phyloP scores from a whole-genome alignment of 768 basidiomycete genomes.

The Aureoboletus auriporus region DNA sequence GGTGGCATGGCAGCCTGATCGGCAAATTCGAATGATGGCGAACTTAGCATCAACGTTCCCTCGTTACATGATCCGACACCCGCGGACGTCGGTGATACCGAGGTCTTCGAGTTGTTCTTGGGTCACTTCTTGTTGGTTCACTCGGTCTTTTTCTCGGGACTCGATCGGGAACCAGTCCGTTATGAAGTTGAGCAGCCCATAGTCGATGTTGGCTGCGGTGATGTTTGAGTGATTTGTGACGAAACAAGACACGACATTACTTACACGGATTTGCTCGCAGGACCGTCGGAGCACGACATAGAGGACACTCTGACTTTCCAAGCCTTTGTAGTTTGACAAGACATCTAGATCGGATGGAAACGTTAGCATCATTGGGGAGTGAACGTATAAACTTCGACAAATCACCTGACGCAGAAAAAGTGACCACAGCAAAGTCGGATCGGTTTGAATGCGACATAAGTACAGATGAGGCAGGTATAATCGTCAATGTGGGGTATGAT shows the following conservation, averaged over 20 bases:
- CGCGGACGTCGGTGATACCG: slow-evolving; percentile 38
- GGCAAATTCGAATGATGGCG: not conserved
- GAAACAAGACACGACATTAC: slow-evolving; percentile 17
- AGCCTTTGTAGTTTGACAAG: slow-evolving; percentile 91
- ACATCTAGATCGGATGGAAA: slow-evolving; percentile 39
- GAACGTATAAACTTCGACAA: not conserved
- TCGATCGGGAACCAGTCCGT: slow-evolving; percentile 90
- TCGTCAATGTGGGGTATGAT: slow-evolving; percentile 78
- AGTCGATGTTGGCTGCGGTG: slow-evolving; percentile 67
- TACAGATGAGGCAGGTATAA: slow-evolving; percentile 86
- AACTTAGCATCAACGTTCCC: too few relatives aligned
- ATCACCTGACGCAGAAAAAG: slow-evolving; percentile 66
- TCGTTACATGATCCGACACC: slow-evolving; percentile 41
- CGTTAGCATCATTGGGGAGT: not conserved
- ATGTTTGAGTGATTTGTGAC: too few relatives aligned
- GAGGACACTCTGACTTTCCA: slow-evolving; percentile 70
- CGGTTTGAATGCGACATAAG: slow-evolving; percentile 88
- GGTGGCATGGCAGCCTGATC: not conserved
- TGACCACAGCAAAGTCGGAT: slow-evolving; percentile 80
- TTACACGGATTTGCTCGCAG: slow-evolving; percentile 71
- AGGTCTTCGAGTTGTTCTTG: slow-evolving; percentile 65
- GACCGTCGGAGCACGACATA: slow-evolving; percentile 79
- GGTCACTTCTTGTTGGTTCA: slow-evolving; percentile 72
- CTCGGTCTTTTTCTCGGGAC: slow-evolving; percentile 64
- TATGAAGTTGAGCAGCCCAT: slow-evolving; percentile 81